Evolutionary conservation across 208 protist genomes (phyloP), one percentile per base, ranked within the genome.

Genomic region (Acanthamoeba healyi): DNA sequence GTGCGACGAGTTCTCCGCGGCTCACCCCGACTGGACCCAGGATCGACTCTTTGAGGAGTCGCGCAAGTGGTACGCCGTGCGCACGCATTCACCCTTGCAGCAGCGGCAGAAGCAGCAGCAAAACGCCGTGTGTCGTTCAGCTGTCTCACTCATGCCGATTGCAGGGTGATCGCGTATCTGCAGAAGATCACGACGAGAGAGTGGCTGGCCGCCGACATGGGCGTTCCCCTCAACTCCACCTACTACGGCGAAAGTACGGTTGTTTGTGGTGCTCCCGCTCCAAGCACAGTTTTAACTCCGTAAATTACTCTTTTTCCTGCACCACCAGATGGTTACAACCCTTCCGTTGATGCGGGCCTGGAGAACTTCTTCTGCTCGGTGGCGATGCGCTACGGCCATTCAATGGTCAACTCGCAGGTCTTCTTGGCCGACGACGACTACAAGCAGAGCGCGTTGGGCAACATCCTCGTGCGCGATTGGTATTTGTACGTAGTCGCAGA

Each of bases 361-460:
- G 90, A 91, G 19, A 94, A 93, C 38, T 94, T 94, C n/a, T 96
- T 96, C 40, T 74, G 95, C 6, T 82, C 94, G 0, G 81, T 44
- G 26, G 94, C 95, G 22, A 96, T 96, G 38, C 67, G 96, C 44
- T 97, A 95, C 65, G 96, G 96, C 29, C 96, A 97, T 79, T 84
- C 65, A 56, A 79, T 94, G 61, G 93, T 96, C 15, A 93, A 93
- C n/a, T 58, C 42, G 32, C 10, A 51, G 10, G n/a, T 95, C 19
- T 29, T 40, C 36, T 70, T 56, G 17, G 54, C 94, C 29, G 42
- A 94, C 72, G 91, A 34, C 3, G 38, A 95, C 12, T 86, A 81
- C 38, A 70, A 44, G 15, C 44, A 94, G n/a, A 58, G 94, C 51
- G n/a, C 17, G 22, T 24, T 56, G 24, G 51, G 67, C 24, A 49